phyloP scores from a whole-genome alignment of 208 protist genomes.

The Acanthamoeba sp. region DNA sequence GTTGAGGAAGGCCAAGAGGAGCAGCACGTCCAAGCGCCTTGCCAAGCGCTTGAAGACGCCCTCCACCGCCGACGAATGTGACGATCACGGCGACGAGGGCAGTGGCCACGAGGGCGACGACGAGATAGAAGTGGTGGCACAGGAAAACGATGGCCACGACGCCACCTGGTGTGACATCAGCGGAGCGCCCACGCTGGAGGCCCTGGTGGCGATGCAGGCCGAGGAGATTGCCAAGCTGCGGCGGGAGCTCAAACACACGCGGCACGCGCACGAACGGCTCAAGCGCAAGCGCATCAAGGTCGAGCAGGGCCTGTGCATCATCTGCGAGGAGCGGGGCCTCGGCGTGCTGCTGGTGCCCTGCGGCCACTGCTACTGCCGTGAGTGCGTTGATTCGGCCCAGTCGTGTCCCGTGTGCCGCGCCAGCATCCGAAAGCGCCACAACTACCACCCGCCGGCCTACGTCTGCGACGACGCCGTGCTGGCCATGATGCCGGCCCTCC shows the following conservation, averaged over 20 bases:
- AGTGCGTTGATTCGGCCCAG: background rate
- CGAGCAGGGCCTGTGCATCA: slow-evolving; percentile 64
- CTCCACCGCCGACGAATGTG: background rate
- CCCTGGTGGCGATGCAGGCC: slow-evolving; percentile 1
- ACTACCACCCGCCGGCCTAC: slow-evolving; percentile 50
- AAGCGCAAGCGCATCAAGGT: slow-evolving; percentile 23
- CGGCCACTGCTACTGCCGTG: slow-evolving; percentile 58
- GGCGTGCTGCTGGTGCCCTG: slow-evolving; percentile 48
- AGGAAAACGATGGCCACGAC: background rate
- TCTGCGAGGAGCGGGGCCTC: slow-evolving; percentile 41
- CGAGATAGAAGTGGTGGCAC: background rate
- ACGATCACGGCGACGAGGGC: background rate
- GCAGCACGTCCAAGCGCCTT: background rate
- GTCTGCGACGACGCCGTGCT: slow-evolving; percentile 61
- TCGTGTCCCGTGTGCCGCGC: slow-evolving; percentile 25
- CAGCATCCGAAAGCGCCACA: background rate
- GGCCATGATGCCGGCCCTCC: background rate
- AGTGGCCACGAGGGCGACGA: background rate
- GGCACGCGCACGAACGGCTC: slow-evolving; percentile 4
- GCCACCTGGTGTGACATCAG: background rate
- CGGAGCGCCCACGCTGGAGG: background rate
- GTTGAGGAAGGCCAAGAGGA: background rate
- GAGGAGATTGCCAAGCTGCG: slow-evolving; percentile 42
- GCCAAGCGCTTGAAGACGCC: background rate
- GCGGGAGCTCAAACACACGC: slow-evolving; percentile 12